phyloP scores from a whole-genome alignment of 345 rosid genomes.

The Hibiscus trionum region DNA sequence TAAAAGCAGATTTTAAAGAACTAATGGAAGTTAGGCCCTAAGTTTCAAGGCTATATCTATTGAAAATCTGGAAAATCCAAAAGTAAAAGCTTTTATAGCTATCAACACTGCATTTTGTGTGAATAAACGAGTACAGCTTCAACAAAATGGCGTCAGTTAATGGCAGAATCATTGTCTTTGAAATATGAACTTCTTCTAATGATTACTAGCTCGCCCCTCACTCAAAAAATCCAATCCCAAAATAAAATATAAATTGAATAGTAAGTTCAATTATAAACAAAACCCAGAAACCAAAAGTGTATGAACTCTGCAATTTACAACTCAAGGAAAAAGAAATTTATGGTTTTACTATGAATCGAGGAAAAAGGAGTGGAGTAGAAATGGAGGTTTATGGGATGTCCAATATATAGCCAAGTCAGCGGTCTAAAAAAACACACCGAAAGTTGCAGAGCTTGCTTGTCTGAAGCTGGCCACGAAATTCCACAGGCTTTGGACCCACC shows the following conservation, averaged over 20 bases:
- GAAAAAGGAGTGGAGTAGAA: not conserved
- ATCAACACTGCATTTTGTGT: slow-evolving; percentile 39
- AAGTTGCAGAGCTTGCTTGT: too few relatives aligned
- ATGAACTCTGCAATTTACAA: not conserved
- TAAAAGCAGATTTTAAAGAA: not conserved
- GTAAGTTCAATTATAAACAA: slow-evolving; percentile 2
- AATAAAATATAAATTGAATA: not conserved
- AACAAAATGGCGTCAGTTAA: slow-evolving; percentile 38
- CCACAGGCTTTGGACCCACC: too few relatives aligned
- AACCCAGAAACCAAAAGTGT: slow-evolving; percentile 21
- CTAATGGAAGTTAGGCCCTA: slow-evolving; percentile 14
- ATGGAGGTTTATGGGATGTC: not conserved
- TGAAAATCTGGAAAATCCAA: slow-evolving; percentile 70
- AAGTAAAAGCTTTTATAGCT: slow-evolving; percentile 49
- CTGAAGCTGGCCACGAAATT: too few relatives aligned
- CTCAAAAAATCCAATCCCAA: slow-evolving; percentile 20
- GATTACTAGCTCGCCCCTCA: not conserved
- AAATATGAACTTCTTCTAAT: slow-evolving; percentile 22
- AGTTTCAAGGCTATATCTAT: slow-evolving; percentile 41
- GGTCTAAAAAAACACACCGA: too few relatives aligned
- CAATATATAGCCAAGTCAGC: too few relatives aligned
- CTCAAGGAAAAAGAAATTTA: not conserved
- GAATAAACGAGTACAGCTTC: slow-evolving; percentile 47
- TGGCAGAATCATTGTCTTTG: slow-evolving; percentile 53
- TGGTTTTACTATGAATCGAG: not conserved